Evolutionary conservation across 768 basidiomycete genomes (phyloP), one percentile per base, ranked within the genome.

Genomic region (Filobasidium floriforme): DNA sequence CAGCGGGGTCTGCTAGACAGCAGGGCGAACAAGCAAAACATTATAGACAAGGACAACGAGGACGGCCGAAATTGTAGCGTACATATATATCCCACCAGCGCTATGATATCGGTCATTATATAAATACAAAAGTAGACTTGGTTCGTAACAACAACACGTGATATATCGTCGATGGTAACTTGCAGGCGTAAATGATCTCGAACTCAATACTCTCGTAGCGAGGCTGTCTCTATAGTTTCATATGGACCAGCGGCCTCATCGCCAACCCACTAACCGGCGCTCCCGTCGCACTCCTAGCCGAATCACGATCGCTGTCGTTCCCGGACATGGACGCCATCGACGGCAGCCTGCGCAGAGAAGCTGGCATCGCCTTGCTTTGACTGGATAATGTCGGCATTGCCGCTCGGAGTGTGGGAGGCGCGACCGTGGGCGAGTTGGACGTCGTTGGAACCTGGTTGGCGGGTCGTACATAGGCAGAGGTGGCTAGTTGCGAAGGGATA

Each of bases 1-100:
- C 29, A 80, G 82, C 59, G 76, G 75, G 9, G 82, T 89, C 26
- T 57, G 54, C 26, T 57, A 57, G 54, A 37, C 32, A 9, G 32
- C 32, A 4, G 32, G 32, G 32, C 4, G 32, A 9, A 4, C 9
- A 37, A 37, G 4, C 32, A 37, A 37, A 37, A 37, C 32, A 37
- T 37, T 9, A 37, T 37, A 37, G 32, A 37, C 9, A 9, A 37
- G 32, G 4, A 37, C 9, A n/a, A 4, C 32, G 32, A 37, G 32
- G 32, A 37, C 32, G 32, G 9, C 32, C 9, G 32, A 9, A 37
- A 9, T 37, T 37, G 32, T 37, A 37, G 32, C 32, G 32, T 37
- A 37, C 32, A 37, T 37, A 9, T 37, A 9, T 37, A 37, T 37
- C 32, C 32, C 32, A 37, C 32, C 32, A 37, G 32, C 32, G 32